phyloP scores from a whole-genome alignment of 495 filamentous ascomycete genomes.

The Filosporella fistucella region DNA sequence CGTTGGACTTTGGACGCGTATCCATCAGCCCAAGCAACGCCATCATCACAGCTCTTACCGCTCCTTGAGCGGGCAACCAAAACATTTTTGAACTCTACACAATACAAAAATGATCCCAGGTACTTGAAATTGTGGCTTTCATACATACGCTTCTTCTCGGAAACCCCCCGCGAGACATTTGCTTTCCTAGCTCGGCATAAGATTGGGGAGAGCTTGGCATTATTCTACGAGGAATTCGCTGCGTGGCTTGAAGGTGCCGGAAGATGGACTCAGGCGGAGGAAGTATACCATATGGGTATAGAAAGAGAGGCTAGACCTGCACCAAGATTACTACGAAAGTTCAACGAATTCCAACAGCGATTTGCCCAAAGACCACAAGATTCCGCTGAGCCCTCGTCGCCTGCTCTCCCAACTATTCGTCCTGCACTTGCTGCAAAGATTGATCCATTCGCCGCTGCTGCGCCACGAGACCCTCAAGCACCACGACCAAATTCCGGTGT shows the following conservation, averaged over 20 bases:
- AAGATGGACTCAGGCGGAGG: slow-evolving; percentile 87
- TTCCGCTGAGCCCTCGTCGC: slow-evolving; percentile 68
- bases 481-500: slow-evolving; percentile 39
- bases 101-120: slow-evolving; percentile 92
- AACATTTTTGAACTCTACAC: slow-evolving; percentile 71
- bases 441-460: slow-evolving; percentile 64
- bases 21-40: slow-evolving; percentile 87
- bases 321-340: slow-evolving; percentile 80
- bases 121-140: slow-evolving; percentile 92
- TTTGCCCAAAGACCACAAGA: slow-evolving; percentile 56
- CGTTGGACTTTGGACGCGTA: slow-evolving; percentile 95
- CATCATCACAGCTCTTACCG: slow-evolving; percentile 81
- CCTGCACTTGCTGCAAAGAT: slow-evolving; percentile 83
- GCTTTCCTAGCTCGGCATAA: slow-evolving; percentile 84
- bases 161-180: slow-evolving; percentile 86
- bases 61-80: slow-evolving; percentile 90
- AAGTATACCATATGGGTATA: slow-evolving; percentile 84
- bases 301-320: slow-evolving; percentile 81
- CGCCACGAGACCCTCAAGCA: slow-evolving; percentile 63
- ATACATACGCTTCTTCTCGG: slow-evolving; percentile 89
- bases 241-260: slow-evolving; percentile 83
- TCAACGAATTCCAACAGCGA: slow-evolving; percentile 80
- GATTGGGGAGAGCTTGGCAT: slow-evolving; percentile 79
- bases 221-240: slow-evolving; percentile 98
- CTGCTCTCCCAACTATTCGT: slow-evolving; percentile 76